Percentiles rank a stretch among this genome's conserved stretches.
Conservation (phyloP, 345 rosid genomes). For the Salix purpurea region DNA sequence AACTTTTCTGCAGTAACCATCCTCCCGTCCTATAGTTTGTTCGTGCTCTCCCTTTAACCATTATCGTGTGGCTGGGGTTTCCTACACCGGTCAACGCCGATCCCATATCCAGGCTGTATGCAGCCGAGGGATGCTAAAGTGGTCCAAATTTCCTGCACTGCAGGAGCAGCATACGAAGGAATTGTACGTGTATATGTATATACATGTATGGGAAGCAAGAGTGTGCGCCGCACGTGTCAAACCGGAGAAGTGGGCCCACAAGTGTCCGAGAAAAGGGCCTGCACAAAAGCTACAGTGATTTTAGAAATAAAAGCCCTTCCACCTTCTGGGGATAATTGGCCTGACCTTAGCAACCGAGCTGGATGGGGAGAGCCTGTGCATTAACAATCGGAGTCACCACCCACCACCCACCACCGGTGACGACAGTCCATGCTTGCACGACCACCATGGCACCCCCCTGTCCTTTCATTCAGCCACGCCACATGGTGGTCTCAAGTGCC, state of each 20-base stretch:
- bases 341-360: background rate
- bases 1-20: background rate
- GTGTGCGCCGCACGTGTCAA: constrained; percentile 16
- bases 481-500: background rate
- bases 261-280: constrained; percentile 1
- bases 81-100: constrained; percentile 26
- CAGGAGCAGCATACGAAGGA: constrained; percentile 18
- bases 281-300: background rate
- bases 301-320: constrained; percentile 9
- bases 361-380: constrained; percentile 22
- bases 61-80: constrained; percentile 21
- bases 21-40: background rate
- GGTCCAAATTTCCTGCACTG: constrained; percentile 34
- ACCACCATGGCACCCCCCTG: background rate
- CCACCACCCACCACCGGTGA: background rate
- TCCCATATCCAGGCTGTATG: constrained; percentile 39
- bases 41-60: background rate
- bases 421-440: background rate
- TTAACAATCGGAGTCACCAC: constrained; percentile 12
- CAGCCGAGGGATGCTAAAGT: constrained; percentile 2
- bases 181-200: no score
- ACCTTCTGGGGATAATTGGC: background rate
- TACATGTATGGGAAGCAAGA: background rate
- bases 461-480: background rate
- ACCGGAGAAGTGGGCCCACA: constrained; percentile 15